A percentile compares a stretch with the other conserved stretches of the same genome.
These are phyloP conservation scores for Ramalina intermedia DNA, from an alignment of 495 filamentous ascomycete species.

Conservation along the genomic window DNA sequence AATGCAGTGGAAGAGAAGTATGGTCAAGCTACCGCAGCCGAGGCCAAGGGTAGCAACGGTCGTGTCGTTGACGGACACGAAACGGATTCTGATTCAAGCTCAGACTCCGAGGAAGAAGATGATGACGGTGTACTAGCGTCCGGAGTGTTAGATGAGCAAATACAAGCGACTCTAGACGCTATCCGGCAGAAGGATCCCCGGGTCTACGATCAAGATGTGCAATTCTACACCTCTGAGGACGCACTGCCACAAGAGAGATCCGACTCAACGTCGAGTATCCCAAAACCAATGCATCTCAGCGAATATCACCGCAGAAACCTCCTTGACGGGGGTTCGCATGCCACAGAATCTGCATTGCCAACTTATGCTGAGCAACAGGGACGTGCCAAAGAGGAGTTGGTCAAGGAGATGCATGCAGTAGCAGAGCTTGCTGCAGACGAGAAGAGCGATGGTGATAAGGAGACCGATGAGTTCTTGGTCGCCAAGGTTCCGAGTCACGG, in stretches of 20 bases:
- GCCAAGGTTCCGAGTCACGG: slow-evolving; percentile 23
- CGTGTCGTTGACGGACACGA: slow-evolving; percentile 9
- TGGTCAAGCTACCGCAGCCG: slow-evolving; percentile 32
- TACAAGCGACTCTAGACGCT: slow-evolving; percentile 67
- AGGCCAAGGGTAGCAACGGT: slow-evolving; percentile 14
- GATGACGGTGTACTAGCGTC: slow-evolving; percentile 77
- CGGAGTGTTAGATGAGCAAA: slow-evolving; percentile 68
- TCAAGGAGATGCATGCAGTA: slow-evolving; percentile 65
- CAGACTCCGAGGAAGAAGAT: slow-evolving; percentile 70
- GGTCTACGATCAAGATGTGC: slow-evolving; percentile 65
- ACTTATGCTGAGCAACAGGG: slow-evolving; percentile 71
- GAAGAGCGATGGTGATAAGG: slow-evolving; percentile 45
- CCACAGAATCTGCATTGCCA: slow-evolving; percentile 25
- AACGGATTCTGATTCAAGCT: slow-evolving; percentile 26
- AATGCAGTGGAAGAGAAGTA: slow-evolving; percentile 73
- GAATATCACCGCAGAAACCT: slow-evolving; percentile 88
- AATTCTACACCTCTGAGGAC: slow-evolving; percentile 59
- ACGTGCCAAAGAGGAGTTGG: slow-evolving; percentile 56
- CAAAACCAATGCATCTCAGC: slow-evolving; percentile 72
- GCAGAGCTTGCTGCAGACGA: slow-evolving; percentile 23
- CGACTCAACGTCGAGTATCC: slow-evolving; percentile 32
- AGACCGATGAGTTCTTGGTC: slow-evolving; percentile 59
- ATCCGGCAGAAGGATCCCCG: slow-evolving; percentile 80
- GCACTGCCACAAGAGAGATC: slow-evolving; percentile 25
- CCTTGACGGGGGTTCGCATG: slow-evolving; percentile 45